Evolutionary conservation across 2,329 filamentous ascomycete species (phyloP), one percentile per base, ranked within the genome.

Genomic region (Pleoardoris graminearum): DNA sequence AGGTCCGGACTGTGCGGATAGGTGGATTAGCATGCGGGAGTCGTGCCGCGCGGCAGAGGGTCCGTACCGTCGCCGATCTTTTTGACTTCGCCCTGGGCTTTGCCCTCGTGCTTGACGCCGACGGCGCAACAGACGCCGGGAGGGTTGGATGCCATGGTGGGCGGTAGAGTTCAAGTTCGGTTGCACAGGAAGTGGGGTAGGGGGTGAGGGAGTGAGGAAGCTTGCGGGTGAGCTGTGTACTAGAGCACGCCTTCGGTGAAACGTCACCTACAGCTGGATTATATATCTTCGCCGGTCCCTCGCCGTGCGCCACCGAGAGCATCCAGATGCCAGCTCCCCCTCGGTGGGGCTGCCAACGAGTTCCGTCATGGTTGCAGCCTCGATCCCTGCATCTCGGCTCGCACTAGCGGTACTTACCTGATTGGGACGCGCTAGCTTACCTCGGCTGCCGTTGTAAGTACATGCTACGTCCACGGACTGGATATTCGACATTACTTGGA

Each of bases 81-180:
- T 63, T 78, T 78, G 43, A 76, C 63, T 58, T 80, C 75, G 42
- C 81, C 80, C 16, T 66, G 63, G 12, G 80, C 70, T 33, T 68
- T 74, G 51, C 80, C 81, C 61, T 81, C 74, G 58, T 83, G 81
- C 68, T 77, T 80, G 66, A 82, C 66, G 73, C 78, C 79, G 50
- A 72, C 58, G 55, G 75, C 67, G 60, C 79, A 81, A 72, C 79
- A 81, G 43, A 72, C 61, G 51, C 67, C 73, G 38, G 78, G 76
- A n/a, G 78, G 74, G 60, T 81, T 73, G 36, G 80, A 82, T 19
- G 80, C 73, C 80, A 83, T 83, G 1, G 7, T 22, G 7, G 6
- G 10, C 3, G 48, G n/a, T 51, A 32, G 1, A 17, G 2, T 17
- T 19, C n/a, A n/a, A 17, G 48, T 2, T 42, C 17, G 3, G 10